Conservation (phyloP, 2,329 filamentous ascomycete genomes). For the Alternaria burnsii region DNA sequence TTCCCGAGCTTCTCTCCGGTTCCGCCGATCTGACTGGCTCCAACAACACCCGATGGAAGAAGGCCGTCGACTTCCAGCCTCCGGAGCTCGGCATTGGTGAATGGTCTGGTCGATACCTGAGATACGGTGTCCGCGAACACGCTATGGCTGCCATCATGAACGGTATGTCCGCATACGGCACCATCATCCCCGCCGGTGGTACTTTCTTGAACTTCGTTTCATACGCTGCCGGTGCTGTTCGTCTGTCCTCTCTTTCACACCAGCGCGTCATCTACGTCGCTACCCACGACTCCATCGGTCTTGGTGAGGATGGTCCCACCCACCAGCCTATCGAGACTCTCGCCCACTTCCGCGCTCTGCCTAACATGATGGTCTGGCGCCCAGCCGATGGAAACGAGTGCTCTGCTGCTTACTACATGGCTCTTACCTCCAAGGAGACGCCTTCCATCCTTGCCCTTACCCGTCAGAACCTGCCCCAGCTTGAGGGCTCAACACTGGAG, state of each 20-base stretch:
- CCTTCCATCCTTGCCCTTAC: slow-evolving; percentile 94
- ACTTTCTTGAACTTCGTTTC: slow-evolving; percentile 99
- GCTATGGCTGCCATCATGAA: slow-evolving; percentile 93
- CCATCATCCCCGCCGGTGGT: slow-evolving; percentile 89
- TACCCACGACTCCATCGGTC: slow-evolving; percentile 98
- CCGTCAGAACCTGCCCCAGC: slow-evolving; percentile 97
- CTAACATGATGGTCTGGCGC: slow-evolving; percentile 99
- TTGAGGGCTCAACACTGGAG: slow-evolving; percentile 91
- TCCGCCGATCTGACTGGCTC: slow-evolving; percentile 98
- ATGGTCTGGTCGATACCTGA: slow-evolving; percentile 89
- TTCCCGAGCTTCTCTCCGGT: slow-evolving; percentile 93
- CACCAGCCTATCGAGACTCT: slow-evolving; percentile 99
- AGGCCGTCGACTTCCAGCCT: slow-evolving; percentile 96
- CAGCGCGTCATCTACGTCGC: slow-evolving; percentile 93
- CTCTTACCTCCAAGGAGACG: slow-evolving; percentile 86
- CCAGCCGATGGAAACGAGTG: slow-evolving; percentile 99
- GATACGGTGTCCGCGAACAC: slow-evolving; percentile 92
- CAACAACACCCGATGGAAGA: slow-evolving; percentile 99
- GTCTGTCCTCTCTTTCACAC: slow-evolving; percentile 90
- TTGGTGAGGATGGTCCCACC: slow-evolving; percentile 97
- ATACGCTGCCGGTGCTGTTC: slow-evolving; percentile 93
- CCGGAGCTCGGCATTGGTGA: slow-evolving; percentile 84
- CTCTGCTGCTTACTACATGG: slow-evolving; percentile 95
- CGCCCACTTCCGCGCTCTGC: slow-evolving; percentile 96
- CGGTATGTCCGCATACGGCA: slow-evolving; percentile 94